Evolutionary conservation across 768 basidiomycete genomes (phyloP).

Genomic region (Baorangia bicolor): DNA sequence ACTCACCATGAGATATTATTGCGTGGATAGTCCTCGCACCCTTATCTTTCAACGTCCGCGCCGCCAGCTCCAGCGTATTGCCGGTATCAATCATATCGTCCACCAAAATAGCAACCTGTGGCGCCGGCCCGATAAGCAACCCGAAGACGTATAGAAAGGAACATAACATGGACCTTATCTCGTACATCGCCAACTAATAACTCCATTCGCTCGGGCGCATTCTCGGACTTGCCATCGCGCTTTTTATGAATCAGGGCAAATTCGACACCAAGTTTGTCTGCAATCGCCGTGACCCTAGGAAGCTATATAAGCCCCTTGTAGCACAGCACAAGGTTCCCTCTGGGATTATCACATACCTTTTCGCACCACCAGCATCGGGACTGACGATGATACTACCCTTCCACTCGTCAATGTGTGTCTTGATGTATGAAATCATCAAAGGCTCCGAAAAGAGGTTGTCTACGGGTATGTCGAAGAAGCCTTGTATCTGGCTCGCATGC

Average conservation of each 20-base stretch:
- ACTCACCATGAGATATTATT: slow-evolving; percentile 86
- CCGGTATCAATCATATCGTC: slow-evolving; percentile 99
- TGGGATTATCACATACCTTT: slow-evolving; percentile 63
- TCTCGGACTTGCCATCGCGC: slow-evolving; percentile 63
- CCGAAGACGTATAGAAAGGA: not conserved
- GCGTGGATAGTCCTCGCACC: slow-evolving; percentile 88
- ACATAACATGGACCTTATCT: slow-evolving; percentile 60
- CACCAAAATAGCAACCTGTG: slow-evolving; percentile 86
- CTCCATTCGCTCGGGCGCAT: slow-evolving; percentile 82
- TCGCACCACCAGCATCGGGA: slow-evolving; percentile 98
- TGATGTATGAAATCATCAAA: slow-evolving; percentile 91
- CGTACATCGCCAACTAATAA: slow-evolving; percentile 92
- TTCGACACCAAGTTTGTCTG: slow-evolving; percentile 92
- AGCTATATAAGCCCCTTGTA: slow-evolving; percentile 1
- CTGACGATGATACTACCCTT: slow-evolving; percentile 87
- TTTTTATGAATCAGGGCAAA: slow-evolving; percentile 96
- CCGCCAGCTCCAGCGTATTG: slow-evolving; percentile 81
- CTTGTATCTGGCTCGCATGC: slow-evolving; percentile 97
- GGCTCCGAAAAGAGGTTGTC: slow-evolving; percentile 98
- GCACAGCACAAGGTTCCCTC: not conserved
- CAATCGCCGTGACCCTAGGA: slow-evolving; percentile 84
- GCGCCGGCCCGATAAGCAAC: slow-evolving; percentile 6
- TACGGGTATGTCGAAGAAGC: slow-evolving; percentile 98
- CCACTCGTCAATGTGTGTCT: slow-evolving; percentile 83
- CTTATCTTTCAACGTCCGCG: slow-evolving; percentile 80